phyloP scores from a whole-genome alignment of 148 eudicot species.

The Chenopodium quinoa region DNA sequence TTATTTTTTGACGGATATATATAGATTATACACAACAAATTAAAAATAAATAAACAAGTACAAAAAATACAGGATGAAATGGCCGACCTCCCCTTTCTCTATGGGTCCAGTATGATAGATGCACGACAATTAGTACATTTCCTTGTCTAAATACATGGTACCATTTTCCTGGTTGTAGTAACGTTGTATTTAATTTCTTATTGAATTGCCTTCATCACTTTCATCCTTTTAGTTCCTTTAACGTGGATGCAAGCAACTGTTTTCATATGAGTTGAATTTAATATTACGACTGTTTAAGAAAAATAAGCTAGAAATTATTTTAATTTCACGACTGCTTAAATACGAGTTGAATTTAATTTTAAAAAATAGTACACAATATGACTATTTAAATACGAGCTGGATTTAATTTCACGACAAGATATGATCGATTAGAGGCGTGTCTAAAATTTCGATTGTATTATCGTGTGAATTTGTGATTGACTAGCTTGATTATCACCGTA shows the following conservation, averaged over 20 bases:
- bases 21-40: not conserved
- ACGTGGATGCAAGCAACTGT: not conserved
- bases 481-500: not conserved
- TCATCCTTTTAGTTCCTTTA: not conserved
- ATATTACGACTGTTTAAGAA: too few species aligned
- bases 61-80: not conserved
- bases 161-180: not conserved
- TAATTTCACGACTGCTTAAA: too few species aligned
- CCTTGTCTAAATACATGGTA: not conserved
- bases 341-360: too few species aligned
- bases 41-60: not conserved
- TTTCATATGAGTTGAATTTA: too few species aligned
- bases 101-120: not conserved
- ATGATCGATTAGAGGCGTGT: too few species aligned
- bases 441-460: too few species aligned
- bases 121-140: not conserved
- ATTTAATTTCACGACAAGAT: too few species aligned
- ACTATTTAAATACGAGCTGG: too few species aligned
- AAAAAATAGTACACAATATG: too few species aligned
- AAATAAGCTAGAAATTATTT: too few species aligned
- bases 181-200: not conserved
- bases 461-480: too few species aligned
- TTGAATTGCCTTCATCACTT: not conserved
- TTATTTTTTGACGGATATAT: too few species aligned
- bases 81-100: not conserved